Evolutionary conservation across 192 early-diverging fungal species (phyloP).

Genomic region (Tieghemiomyces parasiticus): DNA sequence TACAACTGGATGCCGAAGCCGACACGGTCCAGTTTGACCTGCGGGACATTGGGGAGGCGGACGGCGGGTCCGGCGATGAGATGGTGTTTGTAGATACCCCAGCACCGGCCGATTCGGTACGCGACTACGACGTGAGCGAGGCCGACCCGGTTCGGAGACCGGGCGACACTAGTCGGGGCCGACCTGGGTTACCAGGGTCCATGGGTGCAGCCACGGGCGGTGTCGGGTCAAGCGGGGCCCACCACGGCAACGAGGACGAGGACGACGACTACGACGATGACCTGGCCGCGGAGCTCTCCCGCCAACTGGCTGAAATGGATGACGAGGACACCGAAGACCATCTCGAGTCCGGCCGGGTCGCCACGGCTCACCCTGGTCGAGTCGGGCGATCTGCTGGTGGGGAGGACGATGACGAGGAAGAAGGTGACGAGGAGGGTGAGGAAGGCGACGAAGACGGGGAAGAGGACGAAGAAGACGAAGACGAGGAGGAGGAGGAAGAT

Average conservation of each 20-base stretch:
- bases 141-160: too few relatives aligned
- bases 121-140: too few relatives aligned
- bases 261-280: conserved; percentile 23
- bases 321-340: conserved; percentile 20
- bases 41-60: conserved; percentile 20
- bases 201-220: conserved; percentile 14
- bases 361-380: too few relatives aligned
- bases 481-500: conserved; percentile 24
- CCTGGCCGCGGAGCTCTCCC: conserved; percentile 25
- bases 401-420: too few relatives aligned
- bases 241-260: conserved; percentile 27
- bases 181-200: too few relatives aligned
- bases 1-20: conserved; percentile 53
- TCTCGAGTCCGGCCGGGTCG: too few relatives aligned
- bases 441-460: conserved; percentile 33
- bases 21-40: conserved; percentile 42
- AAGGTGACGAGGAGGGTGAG: conserved; percentile 34
- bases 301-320: conserved; percentile 18
- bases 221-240: conserved; percentile 21
- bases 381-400: too few relatives aligned
- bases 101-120: conserved; percentile 14
- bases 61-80: conserved; percentile 6
- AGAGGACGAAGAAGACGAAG: conserved; percentile 32
- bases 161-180: too few relatives aligned
- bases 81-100: conserved; percentile 9